Evolutionary conservation across 1,284 basidiomycete species (phyloP).

Genomic region (Singerocomus rubriflavus): DNA sequence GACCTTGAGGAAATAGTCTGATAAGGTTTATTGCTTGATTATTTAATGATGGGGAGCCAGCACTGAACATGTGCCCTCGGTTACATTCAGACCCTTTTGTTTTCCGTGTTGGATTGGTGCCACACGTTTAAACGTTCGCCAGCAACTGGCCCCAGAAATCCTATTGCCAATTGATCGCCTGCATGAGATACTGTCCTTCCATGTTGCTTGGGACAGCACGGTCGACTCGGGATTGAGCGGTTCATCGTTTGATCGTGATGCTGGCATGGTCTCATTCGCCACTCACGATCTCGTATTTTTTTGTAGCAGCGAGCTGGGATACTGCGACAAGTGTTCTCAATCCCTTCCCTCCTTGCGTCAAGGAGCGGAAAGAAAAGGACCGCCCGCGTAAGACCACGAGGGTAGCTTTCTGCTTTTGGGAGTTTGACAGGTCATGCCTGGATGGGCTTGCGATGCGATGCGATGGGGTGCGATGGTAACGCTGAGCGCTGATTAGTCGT

Average conservation of each 20-base stretch:
- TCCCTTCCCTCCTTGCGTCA: background rate
- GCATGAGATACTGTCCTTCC: constrained; percentile 7
- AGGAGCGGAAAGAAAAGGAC: background rate
- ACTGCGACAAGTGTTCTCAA: background rate
- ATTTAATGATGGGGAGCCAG: constrained; percentile 17
- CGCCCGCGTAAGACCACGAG: background rate
- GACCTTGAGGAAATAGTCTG: constrained; percentile 8
- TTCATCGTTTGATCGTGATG: constrained; percentile 3
- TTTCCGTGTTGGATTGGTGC: constrained; percentile 7
- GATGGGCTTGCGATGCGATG: background rate
- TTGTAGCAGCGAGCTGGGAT: background rate
- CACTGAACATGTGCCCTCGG: constrained; percentile 19
- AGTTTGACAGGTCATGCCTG: background rate
- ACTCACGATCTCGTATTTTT: constrained; percentile 1
- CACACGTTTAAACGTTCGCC: background rate
- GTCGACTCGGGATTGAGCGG: constrained; percentile 2
- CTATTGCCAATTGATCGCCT: constrained; percentile 16
- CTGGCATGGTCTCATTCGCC: constrained; percentile 1
- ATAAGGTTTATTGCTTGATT: constrained; percentile 25
- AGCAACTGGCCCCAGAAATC: background rate
- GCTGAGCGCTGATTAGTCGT: background rate
- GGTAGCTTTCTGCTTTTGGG: background rate
- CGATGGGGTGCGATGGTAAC: background rate
- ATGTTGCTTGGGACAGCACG: constrained; percentile 4
- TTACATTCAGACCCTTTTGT: constrained; percentile 11